phyloP scores from a whole-genome alignment of 2,329 filamentous ascomycete species.

The Aspergillus calidoustus region DNA sequence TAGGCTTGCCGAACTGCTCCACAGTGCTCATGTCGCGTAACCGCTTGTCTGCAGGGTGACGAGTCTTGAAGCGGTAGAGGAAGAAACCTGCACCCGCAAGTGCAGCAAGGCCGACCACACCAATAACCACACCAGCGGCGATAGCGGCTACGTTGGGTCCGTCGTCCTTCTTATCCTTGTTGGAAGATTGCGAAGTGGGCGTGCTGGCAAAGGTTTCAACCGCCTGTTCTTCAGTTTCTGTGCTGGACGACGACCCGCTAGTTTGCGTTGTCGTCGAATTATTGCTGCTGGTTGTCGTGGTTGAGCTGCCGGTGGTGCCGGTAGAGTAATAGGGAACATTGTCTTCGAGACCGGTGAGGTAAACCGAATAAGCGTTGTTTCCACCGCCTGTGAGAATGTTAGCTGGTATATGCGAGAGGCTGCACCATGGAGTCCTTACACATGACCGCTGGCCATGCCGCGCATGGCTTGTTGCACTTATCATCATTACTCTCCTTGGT shows the following conservation, averaged over 20 bases:
- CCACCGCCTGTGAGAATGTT: slow-evolving; percentile 59
- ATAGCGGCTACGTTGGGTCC: slow-evolving; percentile 79
- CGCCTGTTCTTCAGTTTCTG: slow-evolving; percentile 33
- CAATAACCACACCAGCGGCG: slow-evolving; percentile 84
- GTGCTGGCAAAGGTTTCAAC: slow-evolving; percentile 40
- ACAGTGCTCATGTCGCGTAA: slow-evolving; percentile 80
- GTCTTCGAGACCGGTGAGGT: slow-evolving; percentile 54
- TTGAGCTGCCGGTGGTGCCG: slow-evolving; percentile 43
- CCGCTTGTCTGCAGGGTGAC: slow-evolving; percentile 80
- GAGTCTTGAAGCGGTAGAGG: slow-evolving; percentile 74
- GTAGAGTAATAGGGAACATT: slow-evolving; percentile 39
- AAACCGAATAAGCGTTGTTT: slow-evolving; percentile 54
- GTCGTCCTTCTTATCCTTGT: slow-evolving; percentile 25
- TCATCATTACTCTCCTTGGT: slow-evolving; percentile 58
- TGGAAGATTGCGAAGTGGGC: slow-evolving; percentile 23
- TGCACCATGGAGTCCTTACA: slow-evolving; percentile 59
- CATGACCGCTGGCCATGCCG: slow-evolving; percentile 63
- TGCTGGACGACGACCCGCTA: slow-evolving; percentile 23
- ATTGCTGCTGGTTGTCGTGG: slow-evolving; percentile 34
- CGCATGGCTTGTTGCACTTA: slow-evolving; percentile 69
- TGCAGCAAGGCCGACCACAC: slow-evolving; percentile 70
- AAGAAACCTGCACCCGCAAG: slow-evolving; percentile 73
- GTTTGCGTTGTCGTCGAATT: slow-evolving; percentile 33
- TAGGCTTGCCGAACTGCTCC: slow-evolving; percentile 68
- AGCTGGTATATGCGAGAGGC: slow-evolving; percentile 27